These are phyloP conservation scores for Prunus persica DNA, from an alignment of 306 rosid genomes.

Conservation along the genomic window Prunus_persica_NCBIv2 NC_034014.1:8226001-8226500, in stretches of 20 bases:
- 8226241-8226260: constrained; percentile 92
- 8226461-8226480: constrained; percentile 74
- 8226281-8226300: constrained; percentile 1
- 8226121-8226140: constrained; percentile 11
- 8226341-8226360: not conserved
- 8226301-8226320: not conserved
- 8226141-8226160: constrained; percentile 15
- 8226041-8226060: not conserved
- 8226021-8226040: constrained; percentile 40
- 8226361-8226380: not conserved
- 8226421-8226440: constrained; percentile 19
- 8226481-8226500: constrained; percentile 78
- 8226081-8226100: not conserved
- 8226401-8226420: not conserved
- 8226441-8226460: constrained; percentile 29
- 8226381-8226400: not conserved
- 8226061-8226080: not conserved
- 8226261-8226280: constrained; percentile 50
- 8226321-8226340: not conserved
- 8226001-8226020: constrained; percentile 74
- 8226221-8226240: constrained; percentile 93
- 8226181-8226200: constrained; percentile 78
- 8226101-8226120: constrained; percentile 5
- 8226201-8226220: constrained; percentile 92
- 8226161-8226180: constrained; percentile 88